Percentiles rank a stretch among this genome's conserved stretches.
These are phyloP conservation scores for Phaeoacremonium minimum DNA, from an alignment of 2,329 filamentous ascomycete species.

Conservation along the genomic window DNA sequence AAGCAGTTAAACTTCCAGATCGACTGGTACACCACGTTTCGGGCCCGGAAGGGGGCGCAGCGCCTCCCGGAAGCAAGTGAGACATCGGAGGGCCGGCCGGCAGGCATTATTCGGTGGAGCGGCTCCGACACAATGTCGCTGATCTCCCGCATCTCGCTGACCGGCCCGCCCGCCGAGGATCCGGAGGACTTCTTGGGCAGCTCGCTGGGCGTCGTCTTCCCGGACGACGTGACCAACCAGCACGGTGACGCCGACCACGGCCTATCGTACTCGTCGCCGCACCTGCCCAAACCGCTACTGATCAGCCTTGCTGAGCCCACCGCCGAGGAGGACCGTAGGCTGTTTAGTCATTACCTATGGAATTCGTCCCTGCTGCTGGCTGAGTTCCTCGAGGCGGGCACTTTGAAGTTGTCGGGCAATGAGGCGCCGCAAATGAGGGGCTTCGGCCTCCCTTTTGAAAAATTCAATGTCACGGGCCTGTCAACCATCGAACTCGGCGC, in stretches of 20 bases:
- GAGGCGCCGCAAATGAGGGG: not conserved
- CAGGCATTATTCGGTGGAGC: too few species aligned
- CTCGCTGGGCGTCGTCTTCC: slow-evolving; percentile 60
- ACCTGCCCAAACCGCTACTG: slow-evolving; percentile 37
- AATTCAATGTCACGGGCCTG: slow-evolving; percentile 46
- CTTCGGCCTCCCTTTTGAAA: slow-evolving; percentile 4
- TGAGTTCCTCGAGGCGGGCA: slow-evolving; percentile 49
- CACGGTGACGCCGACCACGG: slow-evolving; percentile 59
- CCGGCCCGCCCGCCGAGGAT: slow-evolving; percentile 27
- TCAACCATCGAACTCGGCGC: slow-evolving; percentile 62
- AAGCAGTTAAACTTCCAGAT: too few species aligned
- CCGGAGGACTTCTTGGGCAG: slow-evolving; percentile 58
- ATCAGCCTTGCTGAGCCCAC: slow-evolving; percentile 43
- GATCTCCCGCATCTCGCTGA: slow-evolving; percentile 35
- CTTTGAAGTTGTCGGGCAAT: slow-evolving; percentile 19
- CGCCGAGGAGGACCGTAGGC: slow-evolving; percentile 46
- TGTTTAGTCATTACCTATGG: slow-evolving; percentile 73
- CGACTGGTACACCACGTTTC: too few species aligned
- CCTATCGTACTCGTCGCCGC: slow-evolving; percentile 55
- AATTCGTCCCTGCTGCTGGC: slow-evolving; percentile 57
- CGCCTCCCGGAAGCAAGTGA: too few species aligned
- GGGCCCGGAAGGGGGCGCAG: too few species aligned
- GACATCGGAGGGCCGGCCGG: too few species aligned
- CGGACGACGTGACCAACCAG: slow-evolving; percentile 61
- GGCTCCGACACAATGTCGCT: slow-evolving; percentile 48